These are phyloP conservation scores for Tolypocladium tundrense DNA, from an alignment of 2,329 filamentous ascomycete genomes.

Conservation along the genomic window DNA sequence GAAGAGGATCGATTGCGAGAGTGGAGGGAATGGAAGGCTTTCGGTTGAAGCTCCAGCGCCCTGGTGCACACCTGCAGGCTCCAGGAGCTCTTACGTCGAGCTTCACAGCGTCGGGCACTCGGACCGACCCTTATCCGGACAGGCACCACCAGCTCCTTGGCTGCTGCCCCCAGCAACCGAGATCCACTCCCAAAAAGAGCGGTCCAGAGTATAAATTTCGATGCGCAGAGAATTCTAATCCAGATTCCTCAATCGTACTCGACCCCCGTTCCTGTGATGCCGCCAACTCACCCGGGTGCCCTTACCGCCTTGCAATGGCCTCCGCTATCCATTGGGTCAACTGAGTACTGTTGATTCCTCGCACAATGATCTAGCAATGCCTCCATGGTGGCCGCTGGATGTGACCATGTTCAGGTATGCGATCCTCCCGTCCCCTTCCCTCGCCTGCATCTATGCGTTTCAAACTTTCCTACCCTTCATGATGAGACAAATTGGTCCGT, in stretches of 20 bases:
- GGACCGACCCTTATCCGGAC: slow-evolving; percentile 12
- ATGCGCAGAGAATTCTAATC: background rate
- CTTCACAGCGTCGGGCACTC: slow-evolving; percentile 3
- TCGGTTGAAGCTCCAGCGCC: background rate
- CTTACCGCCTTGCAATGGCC: background rate
- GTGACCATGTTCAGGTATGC: slow-evolving; percentile 3
- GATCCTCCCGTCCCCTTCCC: background rate
- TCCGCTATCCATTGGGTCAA: background rate
- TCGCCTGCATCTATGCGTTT: background rate
- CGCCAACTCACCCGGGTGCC: background rate
- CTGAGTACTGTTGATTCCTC: background rate
- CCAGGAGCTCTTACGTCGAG: slow-evolving; percentile 29
- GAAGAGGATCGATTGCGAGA: background rate
- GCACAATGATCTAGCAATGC: background rate
- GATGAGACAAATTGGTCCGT: slow-evolving; percentile 93
- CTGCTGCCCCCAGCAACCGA: background rate
- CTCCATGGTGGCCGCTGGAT: background rate
- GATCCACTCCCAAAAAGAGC: background rate
- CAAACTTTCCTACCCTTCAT: slow-evolving; percentile 9
- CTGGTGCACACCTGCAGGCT: slow-evolving; percentile 15
- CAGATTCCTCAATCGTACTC: background rate
- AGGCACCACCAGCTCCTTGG: background rate
- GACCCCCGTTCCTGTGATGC: background rate
- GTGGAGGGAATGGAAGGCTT: slow-evolving; percentile 2
- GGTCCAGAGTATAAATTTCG: background rate